Conservation (phyloP, 2,329 filamentous ascomycete genomes). For the Aspergillus melleus region DNA sequence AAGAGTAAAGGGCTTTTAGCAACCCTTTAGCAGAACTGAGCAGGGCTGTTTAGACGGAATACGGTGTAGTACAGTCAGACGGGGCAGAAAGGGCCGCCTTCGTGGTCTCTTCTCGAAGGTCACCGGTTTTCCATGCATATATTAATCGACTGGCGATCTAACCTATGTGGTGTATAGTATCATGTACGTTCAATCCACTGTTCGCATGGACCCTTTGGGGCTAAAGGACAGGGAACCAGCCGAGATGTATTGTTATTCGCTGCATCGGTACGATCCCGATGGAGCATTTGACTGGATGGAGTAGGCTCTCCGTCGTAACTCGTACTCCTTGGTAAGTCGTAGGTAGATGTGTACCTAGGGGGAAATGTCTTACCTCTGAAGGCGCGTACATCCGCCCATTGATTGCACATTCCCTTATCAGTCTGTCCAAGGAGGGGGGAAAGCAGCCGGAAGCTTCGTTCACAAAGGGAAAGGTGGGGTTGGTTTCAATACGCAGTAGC, state of each 20-base stretch:
- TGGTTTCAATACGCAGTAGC: not conserved
- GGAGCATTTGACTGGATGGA: no score
- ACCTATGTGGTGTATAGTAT: slow-evolving; percentile 1
- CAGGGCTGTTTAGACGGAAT: not conserved
- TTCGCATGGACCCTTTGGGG: not conserved
- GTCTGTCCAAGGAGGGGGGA: not conserved
- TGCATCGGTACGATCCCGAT: no score
- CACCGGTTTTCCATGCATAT: slow-evolving; percentile 12
- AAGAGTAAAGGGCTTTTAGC: not conserved
- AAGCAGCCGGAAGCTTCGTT: not conserved
- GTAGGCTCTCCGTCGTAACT: no score
- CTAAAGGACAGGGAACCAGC: not conserved
- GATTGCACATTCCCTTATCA: not conserved
- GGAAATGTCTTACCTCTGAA: not conserved
- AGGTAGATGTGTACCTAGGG: no score
- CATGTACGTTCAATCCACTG: not conserved
- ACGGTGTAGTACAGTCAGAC: not conserved
- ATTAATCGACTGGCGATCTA: slow-evolving; percentile 5
- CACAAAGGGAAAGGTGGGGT: slow-evolving; percentile 13
- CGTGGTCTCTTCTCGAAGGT: slow-evolving; percentile 12
- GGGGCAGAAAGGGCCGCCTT: not conserved
- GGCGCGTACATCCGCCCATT: not conserved
- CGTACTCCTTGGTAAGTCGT: no score
- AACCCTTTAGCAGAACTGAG: not conserved
- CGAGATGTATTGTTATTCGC: not conserved